phyloP scores from a whole-genome alignment of 2,329 filamentous ascomycete genomes.

The Curvularia sp. region DNA sequence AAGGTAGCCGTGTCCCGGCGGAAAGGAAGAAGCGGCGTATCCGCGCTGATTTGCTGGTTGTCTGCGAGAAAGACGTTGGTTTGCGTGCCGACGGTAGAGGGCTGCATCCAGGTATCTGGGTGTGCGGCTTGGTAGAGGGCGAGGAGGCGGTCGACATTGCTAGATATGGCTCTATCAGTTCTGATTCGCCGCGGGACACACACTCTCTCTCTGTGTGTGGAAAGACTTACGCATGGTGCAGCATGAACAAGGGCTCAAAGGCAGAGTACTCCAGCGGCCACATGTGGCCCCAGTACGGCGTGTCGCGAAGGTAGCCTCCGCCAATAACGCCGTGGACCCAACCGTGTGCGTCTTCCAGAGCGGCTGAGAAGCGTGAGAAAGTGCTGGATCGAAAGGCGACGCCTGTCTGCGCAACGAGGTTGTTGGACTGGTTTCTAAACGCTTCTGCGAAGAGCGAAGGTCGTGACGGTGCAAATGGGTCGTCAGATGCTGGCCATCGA shows the following conservation, averaged over 20 bases:
- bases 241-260: constrained; percentile 71
- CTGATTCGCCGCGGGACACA: too few relatives aligned
- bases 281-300: constrained; percentile 67
- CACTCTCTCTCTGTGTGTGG: too few relatives aligned
- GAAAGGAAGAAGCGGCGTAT: constrained; percentile 53
- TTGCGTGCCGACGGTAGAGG: constrained; percentile 43
- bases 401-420: constrained; percentile 50
- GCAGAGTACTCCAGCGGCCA: constrained; percentile 73
- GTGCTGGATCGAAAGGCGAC: constrained; percentile 17
- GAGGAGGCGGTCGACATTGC: constrained; percentile 59
- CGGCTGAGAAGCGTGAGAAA: constrained; percentile 47
- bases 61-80: constrained; percentile 52
- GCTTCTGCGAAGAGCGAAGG: constrained; percentile 15
- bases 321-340: constrained; percentile 57
- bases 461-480: constrained; percentile 30
- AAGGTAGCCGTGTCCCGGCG: constrained; percentile 32
- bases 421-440: constrained; percentile 23
- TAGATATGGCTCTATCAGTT: not conserved
- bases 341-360: constrained; percentile 36
- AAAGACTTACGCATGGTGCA: constrained; percentile 50
- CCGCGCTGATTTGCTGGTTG: constrained; percentile 55
- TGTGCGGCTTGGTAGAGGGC: constrained; percentile 79
- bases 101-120: constrained; percentile 69
- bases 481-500: constrained; percentile 41
- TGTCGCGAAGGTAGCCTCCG: constrained; percentile 24